These are phyloP conservation scores for Fusarium sp. DNA, from an alignment of 2,329 filamentous ascomycete genomes.

Conservation along the genomic window DNA sequence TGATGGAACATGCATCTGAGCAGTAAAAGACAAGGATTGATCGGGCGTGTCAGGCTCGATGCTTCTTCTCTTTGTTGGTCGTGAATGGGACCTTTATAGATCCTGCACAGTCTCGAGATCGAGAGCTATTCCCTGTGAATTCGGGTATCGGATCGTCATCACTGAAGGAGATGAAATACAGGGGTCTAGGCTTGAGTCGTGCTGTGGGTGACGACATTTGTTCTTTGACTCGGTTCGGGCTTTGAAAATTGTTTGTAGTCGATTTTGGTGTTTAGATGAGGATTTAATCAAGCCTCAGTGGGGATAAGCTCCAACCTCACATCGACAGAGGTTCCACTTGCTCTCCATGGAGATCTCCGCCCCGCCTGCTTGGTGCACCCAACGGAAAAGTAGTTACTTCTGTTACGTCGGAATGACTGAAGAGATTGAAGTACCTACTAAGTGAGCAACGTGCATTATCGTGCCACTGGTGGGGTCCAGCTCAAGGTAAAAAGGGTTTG, in stretches of 20 bases:
- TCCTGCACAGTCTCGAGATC: constrained; percentile 1
- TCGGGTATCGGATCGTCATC: constrained; percentile 29
- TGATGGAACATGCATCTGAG: background rate
- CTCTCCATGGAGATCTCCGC: background rate
- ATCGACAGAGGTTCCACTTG: no score
- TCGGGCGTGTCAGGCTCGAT: background rate
- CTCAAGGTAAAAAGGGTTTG: background rate
- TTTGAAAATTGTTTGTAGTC: background rate
- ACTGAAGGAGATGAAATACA: constrained; percentile 6
- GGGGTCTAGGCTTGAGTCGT: constrained; percentile 16
- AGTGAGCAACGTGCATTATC: background rate
- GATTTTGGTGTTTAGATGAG: constrained; percentile 6
- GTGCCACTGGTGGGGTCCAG: background rate
- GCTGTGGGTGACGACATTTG: constrained; percentile 1
- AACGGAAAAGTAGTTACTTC: background rate
- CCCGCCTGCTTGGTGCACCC: background rate
- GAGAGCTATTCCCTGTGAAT: constrained; percentile 3
- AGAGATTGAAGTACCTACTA: no score
- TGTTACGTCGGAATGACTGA: no score
- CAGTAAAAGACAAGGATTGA: background rate
- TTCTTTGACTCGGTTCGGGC: background rate
- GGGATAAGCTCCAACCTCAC: background rate
- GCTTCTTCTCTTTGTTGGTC: background rate
- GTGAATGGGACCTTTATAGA: background rate
- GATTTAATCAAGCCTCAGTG: constrained; percentile 24